phyloP scores from a whole-genome alignment of 2,329 filamentous ascomycete genomes.

The Beauveria sp. region DNA sequence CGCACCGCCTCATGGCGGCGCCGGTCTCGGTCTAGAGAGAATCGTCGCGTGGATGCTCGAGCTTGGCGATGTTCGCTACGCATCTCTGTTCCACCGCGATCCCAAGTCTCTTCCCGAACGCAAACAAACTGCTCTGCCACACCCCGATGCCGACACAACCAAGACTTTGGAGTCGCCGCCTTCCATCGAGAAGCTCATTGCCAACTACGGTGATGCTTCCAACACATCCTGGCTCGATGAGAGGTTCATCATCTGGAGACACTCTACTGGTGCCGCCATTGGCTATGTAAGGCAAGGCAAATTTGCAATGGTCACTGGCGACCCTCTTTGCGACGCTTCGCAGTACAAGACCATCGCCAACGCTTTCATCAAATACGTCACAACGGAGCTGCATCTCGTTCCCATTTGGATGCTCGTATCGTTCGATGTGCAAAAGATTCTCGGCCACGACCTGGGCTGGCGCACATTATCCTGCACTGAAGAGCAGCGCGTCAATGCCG shows the following conservation, averaged over 20 bases:
- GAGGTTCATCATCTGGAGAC: conserved; percentile 81
- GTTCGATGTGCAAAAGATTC: conserved; percentile 66
- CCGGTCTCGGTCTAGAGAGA: conserved; percentile 83
- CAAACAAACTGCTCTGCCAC: conserved; percentile 57
- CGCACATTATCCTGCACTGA: conserved; percentile 80
- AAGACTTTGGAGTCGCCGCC: conserved; percentile 51
- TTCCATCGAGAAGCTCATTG: conserved; percentile 77
- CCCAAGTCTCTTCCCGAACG: conserved; percentile 75
- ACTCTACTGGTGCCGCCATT: conserved; percentile 75
- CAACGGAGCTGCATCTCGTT: conserved; percentile 60
- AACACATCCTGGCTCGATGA: conserved; percentile 93
- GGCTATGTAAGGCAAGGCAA: conserved; percentile 71
- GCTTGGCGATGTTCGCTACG: conserved; percentile 82
- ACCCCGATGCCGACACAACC: conserved; percentile 77
- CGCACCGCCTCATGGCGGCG: conserved; percentile 81
- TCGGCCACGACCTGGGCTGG: conserved; percentile 77
- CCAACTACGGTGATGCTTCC: conserved; percentile 90
- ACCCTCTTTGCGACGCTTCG: conserved; percentile 73
- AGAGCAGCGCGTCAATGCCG: conserved; percentile 79
- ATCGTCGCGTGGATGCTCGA: conserved; percentile 80
- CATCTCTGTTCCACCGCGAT: conserved; percentile 80
- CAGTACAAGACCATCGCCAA: conserved; percentile 70
- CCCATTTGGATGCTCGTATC: conserved; percentile 89
- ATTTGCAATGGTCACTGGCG: conserved; percentile 77
- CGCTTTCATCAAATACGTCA: conserved; percentile 68